phyloP scores from a whole-genome alignment of 768 basidiomycete species.

The Lentinula lateritia region DNA sequence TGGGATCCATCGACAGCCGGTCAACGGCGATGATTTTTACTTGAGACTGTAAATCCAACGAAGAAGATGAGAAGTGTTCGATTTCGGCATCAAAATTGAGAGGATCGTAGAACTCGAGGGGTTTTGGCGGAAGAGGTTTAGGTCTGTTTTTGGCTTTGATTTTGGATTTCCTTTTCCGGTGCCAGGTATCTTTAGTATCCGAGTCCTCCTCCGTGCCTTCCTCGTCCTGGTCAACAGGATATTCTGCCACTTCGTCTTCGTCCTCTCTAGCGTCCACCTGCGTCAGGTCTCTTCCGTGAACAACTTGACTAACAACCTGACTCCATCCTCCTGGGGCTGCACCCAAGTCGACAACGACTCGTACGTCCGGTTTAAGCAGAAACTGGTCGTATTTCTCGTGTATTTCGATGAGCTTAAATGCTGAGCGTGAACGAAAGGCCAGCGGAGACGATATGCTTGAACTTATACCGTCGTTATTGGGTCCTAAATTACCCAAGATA shows the following conservation, averaged over 20 bases:
- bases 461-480: slow-evolving; percentile 15
- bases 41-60: slow-evolving; percentile 12
- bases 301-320: slow-evolving; percentile 57
- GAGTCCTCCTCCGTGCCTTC: background rate
- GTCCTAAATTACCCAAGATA: slow-evolving; percentile 15
- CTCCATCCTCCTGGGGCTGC: slow-evolving; percentile 95
- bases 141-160: background rate
- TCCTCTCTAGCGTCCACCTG: slow-evolving; percentile 10
- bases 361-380: slow-evolving; percentile 45
- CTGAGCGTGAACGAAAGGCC: slow-evolving; percentile 77
- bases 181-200: background rate
- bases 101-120: slow-evolving; percentile 29
- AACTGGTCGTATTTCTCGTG: slow-evolving; percentile 51
- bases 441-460: background rate
- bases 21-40: slow-evolving; percentile 76
- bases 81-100: slow-evolving; percentile 32
- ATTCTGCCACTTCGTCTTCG: slow-evolving; percentile 19
- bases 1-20: slow-evolving; percentile 62
- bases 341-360: slow-evolving; percentile 78
- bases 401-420: slow-evolving; percentile 88
- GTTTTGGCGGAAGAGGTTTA: slow-evolving; percentile 1
- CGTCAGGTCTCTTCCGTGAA: slow-evolving; percentile 46
- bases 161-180: slow-evolving; percentile 9
- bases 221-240: background rate
- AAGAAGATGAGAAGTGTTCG: background rate